Conservation (phyloP, 2,329 filamentous ascomycete genomes). For the Cladophialophora yegresii region DNA sequence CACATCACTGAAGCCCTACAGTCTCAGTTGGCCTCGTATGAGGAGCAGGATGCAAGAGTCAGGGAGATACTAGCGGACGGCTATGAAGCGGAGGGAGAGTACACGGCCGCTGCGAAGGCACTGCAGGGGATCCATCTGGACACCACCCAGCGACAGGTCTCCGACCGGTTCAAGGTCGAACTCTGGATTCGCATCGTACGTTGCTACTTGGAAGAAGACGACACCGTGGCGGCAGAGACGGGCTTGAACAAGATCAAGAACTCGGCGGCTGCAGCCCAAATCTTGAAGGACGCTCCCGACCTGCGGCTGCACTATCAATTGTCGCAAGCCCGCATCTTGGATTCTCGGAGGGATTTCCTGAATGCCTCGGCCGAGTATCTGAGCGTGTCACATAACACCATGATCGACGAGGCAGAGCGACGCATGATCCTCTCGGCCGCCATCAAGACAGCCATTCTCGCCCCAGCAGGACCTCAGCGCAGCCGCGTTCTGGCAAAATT, state of each 20-base stretch:
- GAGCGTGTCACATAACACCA: conserved; percentile 73
- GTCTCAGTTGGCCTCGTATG: conserved; percentile 70
- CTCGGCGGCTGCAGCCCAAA: conserved; percentile 68
- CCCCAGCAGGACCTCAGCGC: conserved; percentile 82
- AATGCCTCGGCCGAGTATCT: conserved; percentile 87
- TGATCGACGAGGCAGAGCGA: conserved; percentile 84
- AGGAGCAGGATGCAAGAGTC: conserved; percentile 79
- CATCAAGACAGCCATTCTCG: conserved; percentile 88
- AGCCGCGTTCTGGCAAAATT: conserved; percentile 77
- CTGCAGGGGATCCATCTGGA: conserved; percentile 87
- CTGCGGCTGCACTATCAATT: conserved; percentile 84
- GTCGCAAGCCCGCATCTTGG: conserved; percentile 87
- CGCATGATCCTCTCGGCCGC: conserved; percentile 81
- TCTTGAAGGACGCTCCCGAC: conserved; percentile 64
- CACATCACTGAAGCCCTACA: conserved; percentile 69
- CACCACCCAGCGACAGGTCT: conserved; percentile 79
- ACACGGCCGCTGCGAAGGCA: conserved; percentile 71
- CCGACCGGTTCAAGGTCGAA: conserved; percentile 76
- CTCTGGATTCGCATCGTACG: conserved; percentile 94
- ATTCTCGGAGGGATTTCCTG: conserved; percentile 85
- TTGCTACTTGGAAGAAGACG: conserved; percentile 91
- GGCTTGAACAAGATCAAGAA: conserved; percentile 96
- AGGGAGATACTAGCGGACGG: conserved; percentile 80
- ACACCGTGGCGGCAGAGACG: conserved; percentile 78
- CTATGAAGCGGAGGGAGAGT: conserved; percentile 81